These are phyloP conservation scores for Xylariaceae sp. DNA, from an alignment of 2,329 filamentous ascomycete species.

Conservation along the genomic window DNA sequence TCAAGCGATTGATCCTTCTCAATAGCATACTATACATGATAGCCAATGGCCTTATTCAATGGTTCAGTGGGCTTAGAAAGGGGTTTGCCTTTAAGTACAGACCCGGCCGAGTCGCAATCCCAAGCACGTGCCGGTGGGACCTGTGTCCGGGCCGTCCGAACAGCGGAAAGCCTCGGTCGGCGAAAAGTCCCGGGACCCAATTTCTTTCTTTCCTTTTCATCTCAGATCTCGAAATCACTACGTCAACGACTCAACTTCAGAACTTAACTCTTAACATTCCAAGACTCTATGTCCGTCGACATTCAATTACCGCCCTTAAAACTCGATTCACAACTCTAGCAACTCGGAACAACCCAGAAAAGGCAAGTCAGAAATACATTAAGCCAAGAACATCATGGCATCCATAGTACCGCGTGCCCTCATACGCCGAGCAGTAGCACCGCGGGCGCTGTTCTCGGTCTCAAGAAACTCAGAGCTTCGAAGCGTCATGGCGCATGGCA, in stretches of 20 bases:
- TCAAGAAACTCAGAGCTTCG: constrained; percentile 14
- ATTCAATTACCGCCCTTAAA: neutral
- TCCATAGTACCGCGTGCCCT: constrained; percentile 19
- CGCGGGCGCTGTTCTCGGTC: constrained; percentile 8
- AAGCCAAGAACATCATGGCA: constrained; percentile 12
- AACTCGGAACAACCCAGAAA: neutral
- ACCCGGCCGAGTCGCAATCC: too few relatives aligned
- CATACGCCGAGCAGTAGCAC: constrained; percentile 23
- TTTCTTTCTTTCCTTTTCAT: constrained; percentile 3
- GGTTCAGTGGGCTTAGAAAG: too few relatives aligned
- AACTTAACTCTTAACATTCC: too few relatives aligned
- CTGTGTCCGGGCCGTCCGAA: too few relatives aligned
- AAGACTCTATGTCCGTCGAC: neutral
- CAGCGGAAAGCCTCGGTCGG: neutral
- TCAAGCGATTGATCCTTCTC: too few relatives aligned
- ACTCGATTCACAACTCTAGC: neutral
- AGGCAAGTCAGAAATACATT: neutral
- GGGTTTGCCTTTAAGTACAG: too few relatives aligned
- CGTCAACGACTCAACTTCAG: constrained; percentile 8
- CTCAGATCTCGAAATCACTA: constrained; percentile 2
- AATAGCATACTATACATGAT: too few relatives aligned
- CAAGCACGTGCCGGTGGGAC: too few relatives aligned
- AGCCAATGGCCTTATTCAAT: too few relatives aligned
- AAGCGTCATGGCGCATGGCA: constrained; percentile 13
- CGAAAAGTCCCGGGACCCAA: constrained; percentile 7